Percentiles rank a stretch among this genome's conserved stretches.
Conservation (phyloP, 805 yeast species). For the Ascoidea tarda region DNA sequence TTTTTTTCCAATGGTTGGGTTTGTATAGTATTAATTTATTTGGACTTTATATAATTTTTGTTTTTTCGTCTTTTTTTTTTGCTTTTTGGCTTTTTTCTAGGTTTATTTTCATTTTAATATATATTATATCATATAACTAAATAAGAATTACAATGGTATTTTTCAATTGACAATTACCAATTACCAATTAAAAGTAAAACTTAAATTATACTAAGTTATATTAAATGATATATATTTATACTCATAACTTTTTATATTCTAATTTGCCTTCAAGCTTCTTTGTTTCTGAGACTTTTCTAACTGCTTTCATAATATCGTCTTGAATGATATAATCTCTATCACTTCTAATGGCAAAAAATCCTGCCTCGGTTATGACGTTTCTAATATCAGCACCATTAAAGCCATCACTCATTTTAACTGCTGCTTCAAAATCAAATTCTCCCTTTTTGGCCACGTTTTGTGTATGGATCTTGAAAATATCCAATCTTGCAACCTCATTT, state of each 20-base stretch:
- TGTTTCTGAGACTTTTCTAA: slow-evolving; percentile 90
- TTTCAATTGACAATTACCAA: too few relatives aligned
- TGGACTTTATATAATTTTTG: too few relatives aligned
- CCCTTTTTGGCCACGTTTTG: slow-evolving; percentile 78
- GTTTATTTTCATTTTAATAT: too few relatives aligned
- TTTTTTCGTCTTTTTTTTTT: too few relatives aligned
- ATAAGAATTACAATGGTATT: too few relatives aligned
- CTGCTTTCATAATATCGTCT: slow-evolving; percentile 94
- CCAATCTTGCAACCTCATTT: slow-evolving; percentile 89
- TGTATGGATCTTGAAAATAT: slow-evolving; percentile 88
- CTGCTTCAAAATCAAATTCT: slow-evolving; percentile 93
- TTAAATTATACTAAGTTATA: too few relatives aligned
- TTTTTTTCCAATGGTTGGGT: too few relatives aligned
- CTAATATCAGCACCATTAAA: slow-evolving; percentile 98
- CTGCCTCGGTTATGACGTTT: slow-evolving; percentile 96
- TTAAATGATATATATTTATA: not conserved
- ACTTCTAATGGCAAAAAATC: slow-evolving; percentile 94
- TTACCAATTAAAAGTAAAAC: too few relatives aligned
- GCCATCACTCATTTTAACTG: slow-evolving; percentile 97
- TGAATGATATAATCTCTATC: slow-evolving; percentile 92
- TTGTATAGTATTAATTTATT: too few relatives aligned
- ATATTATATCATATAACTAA: too few relatives aligned
- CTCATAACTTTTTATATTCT: slow-evolving; percentile 82
- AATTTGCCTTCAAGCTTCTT: slow-evolving; percentile 94
- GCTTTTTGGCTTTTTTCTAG: not conserved